These are phyloP conservation scores for Aspergillus sp. DNA, from an alignment of 2,329 filamentous ascomycete genomes.

Conservation along the genomic window DNA sequence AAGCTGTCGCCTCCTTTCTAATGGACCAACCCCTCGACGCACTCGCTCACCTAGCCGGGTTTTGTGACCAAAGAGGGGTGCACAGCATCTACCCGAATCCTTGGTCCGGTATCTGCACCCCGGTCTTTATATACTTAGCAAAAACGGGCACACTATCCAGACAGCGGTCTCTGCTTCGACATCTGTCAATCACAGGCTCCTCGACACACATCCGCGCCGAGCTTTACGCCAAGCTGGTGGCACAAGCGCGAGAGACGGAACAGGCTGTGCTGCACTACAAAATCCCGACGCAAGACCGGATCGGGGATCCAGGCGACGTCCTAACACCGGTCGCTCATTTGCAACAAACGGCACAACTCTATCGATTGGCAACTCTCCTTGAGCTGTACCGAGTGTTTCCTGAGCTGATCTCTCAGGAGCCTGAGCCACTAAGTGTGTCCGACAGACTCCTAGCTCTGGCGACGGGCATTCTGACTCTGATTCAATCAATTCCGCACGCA, in stretches of 20 bases:
- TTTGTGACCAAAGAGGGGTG: neutral
- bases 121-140: constrained; percentile 7
- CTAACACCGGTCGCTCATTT: neutral
- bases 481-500: neutral
- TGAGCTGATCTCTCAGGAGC: neutral
- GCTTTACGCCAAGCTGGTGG: neutral
- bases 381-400: constrained; percentile 6
- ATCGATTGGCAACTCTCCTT: neutral
- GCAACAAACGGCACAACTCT: neutral
- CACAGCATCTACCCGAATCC: neutral
- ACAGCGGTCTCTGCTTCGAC: neutral
- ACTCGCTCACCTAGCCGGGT: neutral
- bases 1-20: constrained; percentile 2
- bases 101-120: constrained; percentile 5
- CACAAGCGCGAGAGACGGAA: neutral
- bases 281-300: neutral
- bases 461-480: neutral
- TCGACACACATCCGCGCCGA: neutral
- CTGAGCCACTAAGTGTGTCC: neutral
- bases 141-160: neutral
- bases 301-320: neutral
- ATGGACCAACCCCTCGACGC: neutral
- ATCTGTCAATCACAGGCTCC: neutral
- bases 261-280: neutral
- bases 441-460: neutral